Base-by-base conservation (phyloP, 1,284 basidiomycete species). In the Cystobasidium slooffiae region DNA sequence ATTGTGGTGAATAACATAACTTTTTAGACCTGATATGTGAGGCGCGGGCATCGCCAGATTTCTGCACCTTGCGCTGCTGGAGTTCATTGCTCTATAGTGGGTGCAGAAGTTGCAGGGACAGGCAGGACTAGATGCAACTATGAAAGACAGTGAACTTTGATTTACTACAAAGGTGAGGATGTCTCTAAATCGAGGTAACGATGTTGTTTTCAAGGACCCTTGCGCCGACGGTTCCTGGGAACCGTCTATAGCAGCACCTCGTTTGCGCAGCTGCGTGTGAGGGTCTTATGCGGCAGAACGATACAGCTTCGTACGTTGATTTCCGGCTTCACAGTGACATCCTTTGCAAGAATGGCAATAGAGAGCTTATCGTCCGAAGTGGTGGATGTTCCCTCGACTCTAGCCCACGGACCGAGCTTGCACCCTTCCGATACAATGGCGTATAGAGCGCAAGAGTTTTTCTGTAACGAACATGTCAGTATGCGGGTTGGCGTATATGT, bases 221-320 rank as follows among this genome's bases (percentile, higher is more conserved):
- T 49, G n/a, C 46, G 14, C 3, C 18, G 7, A 14, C 18, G 20
- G 12, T 53, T 10, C 39, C 56, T 24, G 39, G 10, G 12, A 55
- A 16, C 2, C 22, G 14, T 41, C 49, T 81, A 85, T 20, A 86
- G 83, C 31, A 86, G 78, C 24, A 86, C 84, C 78, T 85, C 83
- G 77, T 84, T 84, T 66, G 82, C 81, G 31, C 82, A 82, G 75
- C 80, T 84, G 74, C 80, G 82, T 51, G 76, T 78, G 22, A 86
- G 80, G 4, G 82, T 79, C 82, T 86, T 86, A 81, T 83, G 79
- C 5, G 85, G 85, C 16, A 86, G 79, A 31, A 86, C 85, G 77
- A 86, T 85, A 77, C 84, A 85, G 75, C 82, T 79, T 72, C 81
- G 77, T 20, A 82, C 78, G 75, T 78, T 79, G 14, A 83, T 82